A percentile compares a stretch with the other conserved stretches of the same genome.
Evolutionary conservation across 768 basidiomycete genomes (phyloP).

Genomic region (Lactarius psammicola): DNA sequence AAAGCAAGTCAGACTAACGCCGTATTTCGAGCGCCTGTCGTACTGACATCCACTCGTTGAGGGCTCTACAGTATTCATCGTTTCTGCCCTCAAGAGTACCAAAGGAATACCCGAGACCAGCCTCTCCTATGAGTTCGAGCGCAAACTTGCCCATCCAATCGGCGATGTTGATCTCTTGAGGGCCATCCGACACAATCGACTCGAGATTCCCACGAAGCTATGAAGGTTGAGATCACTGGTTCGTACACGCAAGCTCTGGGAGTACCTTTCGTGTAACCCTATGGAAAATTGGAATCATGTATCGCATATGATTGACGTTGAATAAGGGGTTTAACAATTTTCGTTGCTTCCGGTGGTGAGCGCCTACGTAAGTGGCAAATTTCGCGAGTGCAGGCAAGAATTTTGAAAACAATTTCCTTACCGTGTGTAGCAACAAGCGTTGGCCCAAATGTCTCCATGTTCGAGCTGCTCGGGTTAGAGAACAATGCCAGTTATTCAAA

Average conservation of each 20-base stretch:
- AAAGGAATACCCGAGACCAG: slow-evolving; percentile 1
- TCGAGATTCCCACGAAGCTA: slow-evolving; percentile 34
- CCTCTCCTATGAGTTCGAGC: slow-evolving; percentile 24
- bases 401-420: neutral
- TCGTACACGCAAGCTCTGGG: slow-evolving; percentile 34
- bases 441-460: slow-evolving; percentile 15
- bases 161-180: slow-evolving; percentile 30
- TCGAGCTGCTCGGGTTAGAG: slow-evolving; percentile 4
- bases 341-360: slow-evolving; percentile 27
- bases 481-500: slow-evolving; percentile 6
- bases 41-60: slow-evolving; percentile 30
- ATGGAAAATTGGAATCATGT: slow-evolving; percentile 29
- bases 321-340: slow-evolving; percentile 3
- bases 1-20: slow-evolving; percentile 8
- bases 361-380: slow-evolving; percentile 12
- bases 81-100: slow-evolving; percentile 8
- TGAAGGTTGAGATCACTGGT: slow-evolving; percentile 40
- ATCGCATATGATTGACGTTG: slow-evolving; percentile 26
- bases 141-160: slow-evolving; percentile 13
- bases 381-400: neutral
- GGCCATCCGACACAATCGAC: slow-evolving; percentile 37
- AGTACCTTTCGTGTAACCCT: slow-evolving; percentile 22
- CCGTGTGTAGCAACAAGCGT: slow-evolving; percentile 5
- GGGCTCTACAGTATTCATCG: slow-evolving; percentile 30
- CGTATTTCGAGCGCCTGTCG: neutral